Conservation (phyloP, 208 protist species). For the Blechomonas ayalai region DNA sequence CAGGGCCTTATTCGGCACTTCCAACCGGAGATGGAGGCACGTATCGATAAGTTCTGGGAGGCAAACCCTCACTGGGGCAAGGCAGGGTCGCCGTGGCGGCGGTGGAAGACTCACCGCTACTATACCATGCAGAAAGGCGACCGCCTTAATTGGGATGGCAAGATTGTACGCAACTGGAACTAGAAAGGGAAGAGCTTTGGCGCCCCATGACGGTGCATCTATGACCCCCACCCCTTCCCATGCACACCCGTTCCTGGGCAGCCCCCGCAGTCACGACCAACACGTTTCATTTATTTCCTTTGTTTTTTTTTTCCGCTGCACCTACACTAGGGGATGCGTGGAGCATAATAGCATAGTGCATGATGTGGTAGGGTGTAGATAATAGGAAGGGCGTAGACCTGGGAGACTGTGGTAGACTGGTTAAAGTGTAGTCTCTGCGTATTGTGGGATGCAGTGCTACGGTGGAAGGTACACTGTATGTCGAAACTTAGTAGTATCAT, state of each 20-base stretch:
- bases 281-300: neutral
- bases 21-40: conserved; percentile 92
- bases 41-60: conserved; percentile 89
- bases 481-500: too few species aligned
- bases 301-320: conserved; percentile 1
- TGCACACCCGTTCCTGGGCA: neutral
- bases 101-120: conserved; percentile 86
- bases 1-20: conserved; percentile 98
- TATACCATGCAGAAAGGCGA: conserved; percentile 89
- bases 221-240: neutral
- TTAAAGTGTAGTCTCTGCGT: too few species aligned
- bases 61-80: conserved; percentile 85
- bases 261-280: neutral
- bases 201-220: neutral
- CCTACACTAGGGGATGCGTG: too few species aligned
- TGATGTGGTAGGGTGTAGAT: too few species aligned
- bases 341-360: too few species aligned
- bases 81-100: conserved; percentile 69
- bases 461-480: too few species aligned
- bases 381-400: too few species aligned
- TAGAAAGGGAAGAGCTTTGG: conserved; percentile 8
- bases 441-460: too few species aligned
- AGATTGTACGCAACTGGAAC: conserved; percentile 87
- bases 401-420: too few species aligned
- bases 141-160: conserved; percentile 81